Evolutionary conservation across 176 grass and related monocot species (phyloP).

Genomic region (Lolium multiflorum): DNA sequence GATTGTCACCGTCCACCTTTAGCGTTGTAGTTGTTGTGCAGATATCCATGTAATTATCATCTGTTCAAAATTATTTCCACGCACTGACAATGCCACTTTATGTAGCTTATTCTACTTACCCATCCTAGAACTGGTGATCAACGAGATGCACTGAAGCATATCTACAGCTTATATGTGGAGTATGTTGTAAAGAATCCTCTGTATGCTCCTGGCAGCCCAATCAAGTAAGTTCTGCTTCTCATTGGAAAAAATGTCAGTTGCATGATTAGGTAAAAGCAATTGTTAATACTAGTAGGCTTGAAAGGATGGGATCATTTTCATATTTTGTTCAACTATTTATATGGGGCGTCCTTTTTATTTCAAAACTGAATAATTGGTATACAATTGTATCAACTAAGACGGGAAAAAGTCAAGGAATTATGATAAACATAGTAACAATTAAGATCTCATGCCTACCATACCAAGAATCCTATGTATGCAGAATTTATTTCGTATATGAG

Average conservation of each 20-base stretch:
- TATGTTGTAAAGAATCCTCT: slow-evolving; percentile 99
- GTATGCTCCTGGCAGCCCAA: slow-evolving; percentile 71
- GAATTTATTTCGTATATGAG: neutral
- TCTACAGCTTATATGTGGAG: slow-evolving; percentile 93
- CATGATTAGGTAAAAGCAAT: slow-evolving; percentile 2
- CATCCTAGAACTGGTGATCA: slow-evolving; percentile 93
- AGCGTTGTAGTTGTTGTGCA: neutral
- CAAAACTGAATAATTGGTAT: neutral
- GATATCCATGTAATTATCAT: neutral
- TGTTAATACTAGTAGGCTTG: slow-evolving; percentile 4
- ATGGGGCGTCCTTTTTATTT: neutral
- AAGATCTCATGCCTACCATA: neutral
- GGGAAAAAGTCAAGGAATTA: neutral
- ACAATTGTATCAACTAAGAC: neutral
- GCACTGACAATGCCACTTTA: slow-evolving; percentile 27
- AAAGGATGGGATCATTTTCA: neutral
- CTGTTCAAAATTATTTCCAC: neutral
- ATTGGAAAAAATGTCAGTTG: neutral
- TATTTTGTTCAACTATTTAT: neutral
- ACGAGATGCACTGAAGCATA: slow-evolving; percentile 82
- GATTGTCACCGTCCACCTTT: neutral
- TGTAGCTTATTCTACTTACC: slow-evolving; percentile 93
- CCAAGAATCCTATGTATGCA: slow-evolving; percentile 19
- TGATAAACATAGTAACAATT: neutral
- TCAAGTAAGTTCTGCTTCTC: slow-evolving; percentile 62